Percentiles rank a stretch among this genome's conserved stretches.
phyloP scores from a whole-genome alignment of 1,139 yeast genomes.

The Dujonia santamariae region DNA sequence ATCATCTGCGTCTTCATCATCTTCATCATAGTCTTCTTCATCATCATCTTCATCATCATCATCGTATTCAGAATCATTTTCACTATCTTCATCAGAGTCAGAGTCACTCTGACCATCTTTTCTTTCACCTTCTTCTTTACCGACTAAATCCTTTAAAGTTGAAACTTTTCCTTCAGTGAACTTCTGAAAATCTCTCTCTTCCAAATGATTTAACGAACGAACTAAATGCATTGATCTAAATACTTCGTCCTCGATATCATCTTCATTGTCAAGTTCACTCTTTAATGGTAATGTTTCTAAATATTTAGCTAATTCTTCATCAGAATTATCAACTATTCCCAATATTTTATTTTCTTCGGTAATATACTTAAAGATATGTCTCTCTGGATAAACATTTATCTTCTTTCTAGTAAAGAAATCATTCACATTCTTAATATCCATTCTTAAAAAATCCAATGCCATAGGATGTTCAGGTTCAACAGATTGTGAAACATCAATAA shows the following conservation, averaged over 20 bases:
- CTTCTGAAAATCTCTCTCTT: conserved; percentile 85
- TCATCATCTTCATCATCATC: conserved; percentile 25
- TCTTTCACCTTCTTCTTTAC: conserved; percentile 17
- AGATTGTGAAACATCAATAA: conserved; percentile 95
- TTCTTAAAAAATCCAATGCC: conserved; percentile 89
- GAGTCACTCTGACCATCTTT: conserved; percentile 25
- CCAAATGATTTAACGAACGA: conserved; percentile 66
- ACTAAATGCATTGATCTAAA: conserved; percentile 87
- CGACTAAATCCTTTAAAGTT: conserved; percentile 63
- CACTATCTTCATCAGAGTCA: conserved; percentile 20
- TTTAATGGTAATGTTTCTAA: conserved; percentile 51
- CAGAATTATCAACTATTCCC: conserved; percentile 38
- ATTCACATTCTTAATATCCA: conserved; percentile 96
- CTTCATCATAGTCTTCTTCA: conserved; percentile 33
- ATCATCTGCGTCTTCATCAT: conserved; percentile 24
- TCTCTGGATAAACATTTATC: conserved; percentile 77
- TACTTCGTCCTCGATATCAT: conserved; percentile 74
- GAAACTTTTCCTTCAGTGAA: conserved; percentile 80
- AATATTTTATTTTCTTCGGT: conserved; percentile 41
- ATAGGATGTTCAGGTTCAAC: conserved; percentile 98
- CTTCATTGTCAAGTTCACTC: conserved; percentile 42
- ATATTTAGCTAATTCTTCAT: conserved; percentile 32
- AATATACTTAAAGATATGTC: conserved; percentile 74
- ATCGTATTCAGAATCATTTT: conserved; percentile 25
- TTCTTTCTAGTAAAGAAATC: conserved; percentile 74